These are phyloP conservation scores for Trichosanthes cucumerina DNA, from an alignment of 306 rosid species.

Conservation along the genomic window DNA sequence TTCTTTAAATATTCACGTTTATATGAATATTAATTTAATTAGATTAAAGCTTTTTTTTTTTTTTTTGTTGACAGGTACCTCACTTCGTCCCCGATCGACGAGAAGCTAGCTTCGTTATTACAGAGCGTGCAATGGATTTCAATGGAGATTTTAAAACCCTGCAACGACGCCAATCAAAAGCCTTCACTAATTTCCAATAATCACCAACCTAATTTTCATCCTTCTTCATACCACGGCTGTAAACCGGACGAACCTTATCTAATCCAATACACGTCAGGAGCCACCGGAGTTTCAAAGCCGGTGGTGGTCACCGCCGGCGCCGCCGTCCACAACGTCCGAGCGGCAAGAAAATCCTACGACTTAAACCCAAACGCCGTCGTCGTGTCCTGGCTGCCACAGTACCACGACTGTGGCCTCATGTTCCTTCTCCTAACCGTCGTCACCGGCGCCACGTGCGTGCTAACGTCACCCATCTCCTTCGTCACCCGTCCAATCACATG, in stretches of 20 bases:
- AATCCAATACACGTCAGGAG: conserved; percentile 79
- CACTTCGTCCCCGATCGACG: conserved; percentile 16
- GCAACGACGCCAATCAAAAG: neutral
- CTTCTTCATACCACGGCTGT: conserved; percentile 33
- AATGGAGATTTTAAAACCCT: conserved; percentile 17
- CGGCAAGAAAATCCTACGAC: conserved; percentile 62
- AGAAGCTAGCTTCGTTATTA: conserved; percentile 27
- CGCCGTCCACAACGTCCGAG: conserved; percentile 65
- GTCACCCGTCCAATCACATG: conserved; percentile 53
- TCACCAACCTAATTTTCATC: neutral
- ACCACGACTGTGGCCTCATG: conserved; percentile 81
- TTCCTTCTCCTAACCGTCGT: conserved; percentile 57
- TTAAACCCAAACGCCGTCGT: conserved; percentile 55
- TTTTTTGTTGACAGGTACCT: conserved; percentile 10
- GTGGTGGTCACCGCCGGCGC: conserved; percentile 67
- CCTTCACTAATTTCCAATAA: too few species aligned
- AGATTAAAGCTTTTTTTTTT: too few species aligned
- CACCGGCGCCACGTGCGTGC: conserved; percentile 52
- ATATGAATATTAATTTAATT: too few species aligned
- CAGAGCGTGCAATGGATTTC: conserved; percentile 44
- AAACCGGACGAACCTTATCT: conserved; percentile 38
- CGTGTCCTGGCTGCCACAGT: conserved; percentile 83
- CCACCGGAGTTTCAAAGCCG: conserved; percentile 65
- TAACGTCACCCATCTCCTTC: conserved; percentile 48
- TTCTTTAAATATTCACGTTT: too few species aligned